Percentiles rank a stretch among this genome's conserved stretches.
These are phyloP conservation scores for Globisporangium emineosum DNA, from an alignment of 352 stramenopile species.

Conservation along the genomic window DNA sequence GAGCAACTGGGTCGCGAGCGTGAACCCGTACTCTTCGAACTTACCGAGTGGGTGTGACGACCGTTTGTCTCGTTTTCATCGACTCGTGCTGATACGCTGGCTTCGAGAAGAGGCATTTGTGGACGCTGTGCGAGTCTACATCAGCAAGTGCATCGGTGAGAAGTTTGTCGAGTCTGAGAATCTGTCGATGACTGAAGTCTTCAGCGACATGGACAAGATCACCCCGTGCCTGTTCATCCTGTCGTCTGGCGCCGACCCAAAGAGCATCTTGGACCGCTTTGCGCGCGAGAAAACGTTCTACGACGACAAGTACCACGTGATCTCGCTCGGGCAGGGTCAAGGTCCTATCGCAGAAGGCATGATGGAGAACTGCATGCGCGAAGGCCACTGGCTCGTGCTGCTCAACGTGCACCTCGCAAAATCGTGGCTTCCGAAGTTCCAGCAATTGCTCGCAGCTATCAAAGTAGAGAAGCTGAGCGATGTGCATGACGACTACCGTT, in stretches of 20 bases:
- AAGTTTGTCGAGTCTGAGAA: slow-evolving; percentile 17
- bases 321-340: slow-evolving; percentile 79
- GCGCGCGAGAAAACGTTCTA: slow-evolving; percentile 34
- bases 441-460: slow-evolving; percentile 37
- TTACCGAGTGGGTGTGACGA: slow-evolving; percentile 37
- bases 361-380: slow-evolving; percentile 38
- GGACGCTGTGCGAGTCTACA: slow-evolving; percentile 33
- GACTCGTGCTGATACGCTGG: slow-evolving; percentile 59
- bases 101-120: slow-evolving; percentile 52
- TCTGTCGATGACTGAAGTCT: slow-evolving; percentile 44
- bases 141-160: slow-evolving; percentile 34
- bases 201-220: slow-evolving; percentile 48
- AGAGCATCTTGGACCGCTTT: slow-evolving; percentile 43
- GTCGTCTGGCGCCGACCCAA: slow-evolving; percentile 66
- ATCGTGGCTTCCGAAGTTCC: slow-evolving; percentile 70
- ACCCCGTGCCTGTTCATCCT: slow-evolving; percentile 79
- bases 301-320: slow-evolving; percentile 44
- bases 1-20: slow-evolving; percentile 34
- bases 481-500: slow-evolving; percentile 53
- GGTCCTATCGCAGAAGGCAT: slow-evolving; percentile 60
- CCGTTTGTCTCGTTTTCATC: slow-evolving; percentile 36
- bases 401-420: slow-evolving; percentile 79
- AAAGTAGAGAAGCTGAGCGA: slow-evolving; percentile 29
- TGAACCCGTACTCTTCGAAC: slow-evolving; percentile 32
- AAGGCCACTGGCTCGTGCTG: slow-evolving; percentile 67